Evolutionary conservation across 2,329 filamentous ascomycete species (phyloP), one percentile per base, ranked within the genome.

Genomic region (Calycina herbarum): DNA sequence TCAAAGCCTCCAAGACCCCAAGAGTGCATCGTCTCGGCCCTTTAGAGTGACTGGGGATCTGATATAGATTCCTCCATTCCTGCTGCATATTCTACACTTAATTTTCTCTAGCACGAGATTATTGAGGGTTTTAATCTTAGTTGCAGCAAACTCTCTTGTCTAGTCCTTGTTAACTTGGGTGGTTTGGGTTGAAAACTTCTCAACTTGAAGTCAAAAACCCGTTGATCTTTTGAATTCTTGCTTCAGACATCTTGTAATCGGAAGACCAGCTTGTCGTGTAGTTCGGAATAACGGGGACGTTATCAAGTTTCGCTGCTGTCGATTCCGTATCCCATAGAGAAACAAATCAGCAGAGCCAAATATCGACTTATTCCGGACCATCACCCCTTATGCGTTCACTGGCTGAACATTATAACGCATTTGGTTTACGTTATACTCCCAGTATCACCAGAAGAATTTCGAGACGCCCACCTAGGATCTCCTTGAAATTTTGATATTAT

Each of bases 31-130:
- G 6, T 40, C 11, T 59, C 42, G 42, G 42, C 24, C n/a, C 24
- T 51, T 24, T 10, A 24, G 20, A 10, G 6, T 10, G 20, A 24
- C 10, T 27, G 45, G n/a, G 20, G 31, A 35, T 15, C 31, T 59
- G 33, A 20, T 59, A 59, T 59, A 20, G 31, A n/a, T 42, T 59
- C 57, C 42, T 59, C 57, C 57, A 59, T 40, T 20, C 42, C 7
- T 20, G 20, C 27, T 27, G 20, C 48, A 40, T 40, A 40, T 40
- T 15, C 20, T 54, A 24, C 10, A n/a, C 48, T 54, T 54, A 10
- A 24, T 13, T 5, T 54, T 27, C 38, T 40, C 38, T 40, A 40
- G 38, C 38, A 40, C 38, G 38, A 40, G 38, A 40, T 40, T 40
- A 40, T 40, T 40, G 13, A 40, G 38, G 38, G 38, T 15, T 40